Conservation (phyloP, 768 basidiomycete species). For the Panus rudis region DNA sequence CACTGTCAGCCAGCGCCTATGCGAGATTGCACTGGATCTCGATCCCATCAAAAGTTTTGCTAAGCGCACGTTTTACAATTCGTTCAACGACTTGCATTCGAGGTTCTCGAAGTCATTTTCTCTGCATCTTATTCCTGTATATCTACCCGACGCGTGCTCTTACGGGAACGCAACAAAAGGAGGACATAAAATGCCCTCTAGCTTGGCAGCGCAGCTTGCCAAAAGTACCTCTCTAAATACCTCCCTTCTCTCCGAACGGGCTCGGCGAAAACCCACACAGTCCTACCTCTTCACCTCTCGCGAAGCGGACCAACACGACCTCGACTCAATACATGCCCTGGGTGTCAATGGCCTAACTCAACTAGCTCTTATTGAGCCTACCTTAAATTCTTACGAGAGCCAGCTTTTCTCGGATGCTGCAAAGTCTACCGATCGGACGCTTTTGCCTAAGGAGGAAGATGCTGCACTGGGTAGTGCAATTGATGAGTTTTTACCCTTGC, state of each 20-base stretch:
- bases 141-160: too few relatives aligned
- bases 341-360: conserved; percentile 74
- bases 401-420: conserved; percentile 75
- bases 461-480: conserved; percentile 18
- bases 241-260: conserved; percentile 56
- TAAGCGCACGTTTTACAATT: too few relatives aligned
- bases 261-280: conserved; percentile 54
- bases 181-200: conserved; percentile 68
- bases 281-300: conserved; percentile 86
- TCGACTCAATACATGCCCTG: conserved; percentile 79
- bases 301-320: conserved; percentile 80
- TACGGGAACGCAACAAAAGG: too few relatives aligned
- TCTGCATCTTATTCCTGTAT: too few relatives aligned
- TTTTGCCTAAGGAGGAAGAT: conserved; percentile 56
- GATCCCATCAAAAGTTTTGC: too few relatives aligned
- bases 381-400: conserved; percentile 56
- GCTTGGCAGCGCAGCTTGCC: conserved; percentile 77
- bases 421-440: conserved; percentile 70
- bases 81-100: too few relatives aligned
- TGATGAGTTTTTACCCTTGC: conserved; percentile 52
- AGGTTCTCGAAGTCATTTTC: too few relatives aligned
- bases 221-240: conserved; percentile 75
- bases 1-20: too few relatives aligned
- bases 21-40: too few relatives aligned
- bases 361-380: conserved; percentile 53